Evolutionary conservation across 1,284 basidiomycete genomes (phyloP), one percentile per base, ranked within the genome.

Genomic region (Cutaneotrichosporon cutaneum): DNA sequence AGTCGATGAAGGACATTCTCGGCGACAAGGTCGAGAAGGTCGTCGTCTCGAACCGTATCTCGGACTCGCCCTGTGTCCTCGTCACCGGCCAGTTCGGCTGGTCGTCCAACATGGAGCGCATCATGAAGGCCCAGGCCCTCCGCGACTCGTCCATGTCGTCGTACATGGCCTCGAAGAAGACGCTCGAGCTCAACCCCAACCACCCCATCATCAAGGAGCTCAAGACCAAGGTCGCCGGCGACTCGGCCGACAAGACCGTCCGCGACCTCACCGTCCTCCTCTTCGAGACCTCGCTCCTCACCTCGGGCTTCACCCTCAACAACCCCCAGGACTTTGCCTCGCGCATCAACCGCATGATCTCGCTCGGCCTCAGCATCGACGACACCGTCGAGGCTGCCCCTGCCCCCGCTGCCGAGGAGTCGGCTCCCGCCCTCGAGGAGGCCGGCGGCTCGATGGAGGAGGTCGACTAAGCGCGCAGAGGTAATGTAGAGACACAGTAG

Each of bases 21-120:
- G 94, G 94, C 66, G 95, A 98, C 83, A 96, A 95, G 86, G 95
- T 99, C 70, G 96, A 99, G 87, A 99, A 99, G 87, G 96, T 99
- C 42, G 87, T 97, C 68, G 86, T 98, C 72, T 98, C 96, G 58
- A 98, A 96, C 88, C 93, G 95, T 82, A 94, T 97, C 84, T 85
- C 87, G 75, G 92, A 95, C 82, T 96, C 94, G 30, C 94, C 94
- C 61, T 95, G 92, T 77, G 92, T 96, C 47, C 89, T 96, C 75
- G 95, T 98, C 77, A 98, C 96, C 69, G 95, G 94, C 68, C 94
- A 97, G 80, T 99, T 97, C 81, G 94, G 95, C 66, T 99, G 96
- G 96, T 97, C 94, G 53, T 94, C 94, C 69, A 98, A 98, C 87
- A 97, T 98, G 94, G 92, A 97, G 82, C 90, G 95, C 81, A 97